Conservation (phyloP, 2,329 filamentous ascomycete species). For the Neurospora sp. region DNA sequence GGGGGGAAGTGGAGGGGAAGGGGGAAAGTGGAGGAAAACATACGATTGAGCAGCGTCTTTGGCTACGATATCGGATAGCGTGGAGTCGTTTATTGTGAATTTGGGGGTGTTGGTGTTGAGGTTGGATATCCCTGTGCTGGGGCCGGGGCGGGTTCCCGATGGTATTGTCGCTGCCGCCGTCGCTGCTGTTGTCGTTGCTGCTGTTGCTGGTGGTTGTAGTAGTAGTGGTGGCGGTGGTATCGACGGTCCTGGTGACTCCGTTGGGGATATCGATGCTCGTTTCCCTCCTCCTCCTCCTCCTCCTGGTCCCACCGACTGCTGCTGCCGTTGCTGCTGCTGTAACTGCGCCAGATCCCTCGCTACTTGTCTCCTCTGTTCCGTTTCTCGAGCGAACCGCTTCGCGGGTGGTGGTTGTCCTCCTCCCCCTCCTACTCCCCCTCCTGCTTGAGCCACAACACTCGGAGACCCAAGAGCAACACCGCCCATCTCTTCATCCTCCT, state of each 20-base stretch:
- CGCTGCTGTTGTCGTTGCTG: neutral
- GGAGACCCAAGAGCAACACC: neutral
- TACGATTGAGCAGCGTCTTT: slow-evolving; percentile 27
- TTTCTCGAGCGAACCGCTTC: neutral
- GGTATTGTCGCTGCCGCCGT: neutral
- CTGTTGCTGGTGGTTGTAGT: neutral
- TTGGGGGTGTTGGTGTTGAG: slow-evolving; percentile 1
- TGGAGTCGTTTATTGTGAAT: slow-evolving; percentile 10
- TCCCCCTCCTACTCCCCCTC: neutral
- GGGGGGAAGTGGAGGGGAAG: neutral
- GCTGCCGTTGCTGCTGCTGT: neutral
- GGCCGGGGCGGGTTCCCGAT: neutral
- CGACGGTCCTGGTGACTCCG: neutral
- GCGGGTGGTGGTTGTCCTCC: neutral
- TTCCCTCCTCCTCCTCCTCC: neutral
- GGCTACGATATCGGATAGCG: slow-evolving; percentile 26
- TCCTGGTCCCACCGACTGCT: slow-evolving; percentile 1
- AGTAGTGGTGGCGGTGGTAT: neutral
- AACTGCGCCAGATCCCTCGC: neutral
- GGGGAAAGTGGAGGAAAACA: slow-evolving; percentile 3
- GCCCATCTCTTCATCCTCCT: neutral
- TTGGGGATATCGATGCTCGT: neutral
- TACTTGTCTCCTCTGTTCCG: neutral
- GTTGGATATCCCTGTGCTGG: neutral
- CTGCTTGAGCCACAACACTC: neutral